phyloP scores from a whole-genome alignment of 768 basidiomycete species.

The Psilocybe sp. region DNA sequence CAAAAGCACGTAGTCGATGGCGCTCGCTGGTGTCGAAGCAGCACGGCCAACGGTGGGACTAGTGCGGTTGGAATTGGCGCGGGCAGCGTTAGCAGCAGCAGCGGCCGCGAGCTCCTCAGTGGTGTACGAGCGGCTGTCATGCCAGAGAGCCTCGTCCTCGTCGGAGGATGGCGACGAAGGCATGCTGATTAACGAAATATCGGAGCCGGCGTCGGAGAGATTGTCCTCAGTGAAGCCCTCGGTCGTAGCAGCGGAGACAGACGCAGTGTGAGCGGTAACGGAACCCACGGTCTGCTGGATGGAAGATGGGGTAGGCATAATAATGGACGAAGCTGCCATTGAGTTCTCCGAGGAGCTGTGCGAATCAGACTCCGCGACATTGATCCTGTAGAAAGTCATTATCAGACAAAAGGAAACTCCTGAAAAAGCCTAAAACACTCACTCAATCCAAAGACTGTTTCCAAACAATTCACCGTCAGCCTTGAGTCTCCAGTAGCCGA shows the following conservation, averaged over 20 bases:
- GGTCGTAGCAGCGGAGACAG: slow-evolving; percentile 13
- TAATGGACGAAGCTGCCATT: slow-evolving; percentile 51
- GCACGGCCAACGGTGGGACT: too few species aligned
- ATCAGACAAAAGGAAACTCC: neutral
- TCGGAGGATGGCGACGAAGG: slow-evolving; percentile 53
- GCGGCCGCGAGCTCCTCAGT: slow-evolving; percentile 16
- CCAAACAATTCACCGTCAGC: slow-evolving; percentile 68
- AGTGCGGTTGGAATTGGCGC: neutral
- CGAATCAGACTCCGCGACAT: slow-evolving; percentile 53
- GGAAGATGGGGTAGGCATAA: slow-evolving; percentile 23
- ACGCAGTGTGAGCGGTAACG: slow-evolving; percentile 14
- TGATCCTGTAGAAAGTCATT: slow-evolving; percentile 44
- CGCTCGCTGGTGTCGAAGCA: slow-evolving; percentile 5
- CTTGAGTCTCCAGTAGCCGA: slow-evolving; percentile 73
- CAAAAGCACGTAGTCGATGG: slow-evolving; percentile 66
- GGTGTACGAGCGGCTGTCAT: slow-evolving; percentile 34
- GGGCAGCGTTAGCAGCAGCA: slow-evolving; percentile 8
- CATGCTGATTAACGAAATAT: slow-evolving; percentile 60
- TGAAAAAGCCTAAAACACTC: slow-evolving; percentile 23
- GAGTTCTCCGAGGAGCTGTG: slow-evolving; percentile 41
- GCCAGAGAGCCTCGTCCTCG: slow-evolving; percentile 53
- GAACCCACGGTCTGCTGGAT: slow-evolving; percentile 17
- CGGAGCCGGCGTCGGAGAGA: slow-evolving; percentile 38
- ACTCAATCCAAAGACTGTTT: slow-evolving; percentile 80
- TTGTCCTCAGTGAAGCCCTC: slow-evolving; percentile 24